Base-by-base conservation (phyloP, 352 stramenopile genomes). In the Phytopythium ostracodes region DNA sequence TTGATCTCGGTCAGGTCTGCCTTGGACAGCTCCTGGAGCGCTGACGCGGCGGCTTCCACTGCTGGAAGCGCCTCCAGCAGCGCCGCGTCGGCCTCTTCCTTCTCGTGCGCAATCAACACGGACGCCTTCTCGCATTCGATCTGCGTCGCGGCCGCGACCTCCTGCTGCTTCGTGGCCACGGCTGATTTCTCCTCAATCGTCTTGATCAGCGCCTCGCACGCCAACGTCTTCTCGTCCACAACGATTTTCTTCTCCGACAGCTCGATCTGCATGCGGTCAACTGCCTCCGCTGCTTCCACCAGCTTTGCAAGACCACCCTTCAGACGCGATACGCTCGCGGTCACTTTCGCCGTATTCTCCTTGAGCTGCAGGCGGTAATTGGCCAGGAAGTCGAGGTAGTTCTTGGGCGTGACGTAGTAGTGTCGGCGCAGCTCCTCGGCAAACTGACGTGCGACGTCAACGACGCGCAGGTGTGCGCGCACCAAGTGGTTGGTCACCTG, bases 351-450 rank as follows among this genome's bases (percentile, higher is more conserved):
- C 31, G 91, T 90, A 64, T 97, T 98, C 33, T 93, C 79, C 56
- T 96, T 94, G 10, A 98, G 75, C 50, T 97, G 88, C 35, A 88
- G 69, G 4, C 91, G 72, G 67, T 98, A 98, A 61, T 98, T 98
- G 1, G 79, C 74, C 47, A 98, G 97, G 53, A 98, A 98, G 68
- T 98, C 96, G 20, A 98, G 70, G 60, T 98, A 98, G 65, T 98
- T 98, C 70, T 98, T 98, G 0, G 96, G 95, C 4, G 96, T 98
- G n/a, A 98, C 95, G 68, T 98, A 98, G 78, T 98, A 98, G 68
- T 96, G 87, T 0, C 95, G 81, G 20, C 94, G 77, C 22, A 98
- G 67, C 51, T 98, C 91, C 38, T 95, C 83, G 1, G 84, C 89
- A 64, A 98, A 98, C 36, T 92, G 79, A 44, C 89, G 76, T 4